These are phyloP conservation scores for Lepidium campestre DNA, from an alignment of 441 rosid genomes.

Conservation along the genomic window DNA sequence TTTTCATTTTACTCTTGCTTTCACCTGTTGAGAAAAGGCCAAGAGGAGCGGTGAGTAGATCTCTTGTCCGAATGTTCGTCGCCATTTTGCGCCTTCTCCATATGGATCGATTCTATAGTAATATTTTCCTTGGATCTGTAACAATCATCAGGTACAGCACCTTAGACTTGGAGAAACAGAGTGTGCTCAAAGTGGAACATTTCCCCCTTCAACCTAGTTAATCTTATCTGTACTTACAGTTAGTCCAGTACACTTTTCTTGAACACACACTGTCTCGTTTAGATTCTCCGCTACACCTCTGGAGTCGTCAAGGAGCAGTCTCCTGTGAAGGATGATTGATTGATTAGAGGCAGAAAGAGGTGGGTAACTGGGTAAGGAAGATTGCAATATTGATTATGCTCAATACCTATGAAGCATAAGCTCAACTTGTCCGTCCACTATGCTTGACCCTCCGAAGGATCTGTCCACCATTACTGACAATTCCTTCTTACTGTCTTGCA, in stretches of 20 bases:
- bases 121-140: slow-evolving; percentile 57
- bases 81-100: slow-evolving; percentile 73
- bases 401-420: slow-evolving; percentile 93
- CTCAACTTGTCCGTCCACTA: slow-evolving; percentile 89
- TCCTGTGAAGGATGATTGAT: slow-evolving; percentile 44
- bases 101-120: slow-evolving; percentile 60
- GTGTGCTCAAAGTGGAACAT: background rate
- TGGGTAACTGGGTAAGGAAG: background rate
- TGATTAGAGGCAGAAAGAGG: slow-evolving; percentile 12
- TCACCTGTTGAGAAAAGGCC: slow-evolving; percentile 76
- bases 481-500: slow-evolving; percentile 65
- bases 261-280: slow-evolving; percentile 84
- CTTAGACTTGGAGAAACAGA: slow-evolving; percentile 13
- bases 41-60: slow-evolving; percentile 68
- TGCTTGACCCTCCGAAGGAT: slow-evolving; percentile 85
- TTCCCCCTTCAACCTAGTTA: background rate
- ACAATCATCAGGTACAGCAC: background rate
- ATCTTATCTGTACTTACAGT: slow-evolving; percentile 46
- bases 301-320: slow-evolving; percentile 85
- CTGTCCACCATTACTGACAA: slow-evolving; percentile 92
- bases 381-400: background rate
- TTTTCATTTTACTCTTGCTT: slow-evolving; percentile 1
- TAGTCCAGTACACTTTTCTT: slow-evolving; percentile 65
- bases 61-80: slow-evolving; percentile 70
- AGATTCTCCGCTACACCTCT: slow-evolving; percentile 91